These are phyloP conservation scores for Geotrichum aggregatum DNA, from an alignment of 1,139 yeast genomes.

Conservation along the genomic window DNA sequence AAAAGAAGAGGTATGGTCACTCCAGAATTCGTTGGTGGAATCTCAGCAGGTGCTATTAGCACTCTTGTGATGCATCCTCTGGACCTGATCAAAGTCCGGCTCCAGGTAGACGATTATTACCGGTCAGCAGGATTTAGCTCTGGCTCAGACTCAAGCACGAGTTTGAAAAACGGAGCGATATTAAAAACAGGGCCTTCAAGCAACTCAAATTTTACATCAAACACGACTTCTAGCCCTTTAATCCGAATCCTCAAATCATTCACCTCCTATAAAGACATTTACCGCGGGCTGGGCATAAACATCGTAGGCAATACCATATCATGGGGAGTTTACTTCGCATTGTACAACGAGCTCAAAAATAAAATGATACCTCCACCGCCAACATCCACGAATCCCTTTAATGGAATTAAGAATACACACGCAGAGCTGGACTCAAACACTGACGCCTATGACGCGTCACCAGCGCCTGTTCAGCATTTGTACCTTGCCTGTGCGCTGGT, in stretches of 20 bases:
- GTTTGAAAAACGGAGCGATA: too few species aligned
- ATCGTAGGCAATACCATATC: slow-evolving; percentile 77
- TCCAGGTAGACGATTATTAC: slow-evolving; percentile 48
- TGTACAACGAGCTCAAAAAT: slow-evolving; percentile 60
- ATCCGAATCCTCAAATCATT: slow-evolving; percentile 8
- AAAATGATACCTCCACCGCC: slow-evolving; percentile 11
- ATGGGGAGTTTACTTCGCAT: slow-evolving; percentile 81
- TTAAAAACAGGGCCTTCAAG: too few species aligned
- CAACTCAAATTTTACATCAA: too few species aligned
- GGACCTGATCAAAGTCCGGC: slow-evolving; percentile 75
- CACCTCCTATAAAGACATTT: slow-evolving; percentile 35
- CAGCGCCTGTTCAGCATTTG: slow-evolving; percentile 16
- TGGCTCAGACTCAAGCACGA: too few species aligned
- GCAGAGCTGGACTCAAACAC: not conserved
- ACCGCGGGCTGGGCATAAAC: slow-evolving; percentile 81
- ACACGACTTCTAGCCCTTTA: slow-evolving; percentile 5
- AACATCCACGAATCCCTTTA: not conserved
- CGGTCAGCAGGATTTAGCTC: too few species aligned
- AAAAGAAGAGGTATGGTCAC: slow-evolving; percentile 20
- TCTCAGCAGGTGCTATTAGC: slow-evolving; percentile 76
- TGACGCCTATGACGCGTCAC: too few species aligned
- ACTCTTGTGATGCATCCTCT: slow-evolving; percentile 84
- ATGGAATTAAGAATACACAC: too few species aligned
- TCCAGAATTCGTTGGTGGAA: slow-evolving; percentile 64
- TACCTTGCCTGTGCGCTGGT: slow-evolving; percentile 52